Conservation (phyloP, 2,329 filamentous ascomycete species). For the Cryoendolithus antarcticus region DNA sequence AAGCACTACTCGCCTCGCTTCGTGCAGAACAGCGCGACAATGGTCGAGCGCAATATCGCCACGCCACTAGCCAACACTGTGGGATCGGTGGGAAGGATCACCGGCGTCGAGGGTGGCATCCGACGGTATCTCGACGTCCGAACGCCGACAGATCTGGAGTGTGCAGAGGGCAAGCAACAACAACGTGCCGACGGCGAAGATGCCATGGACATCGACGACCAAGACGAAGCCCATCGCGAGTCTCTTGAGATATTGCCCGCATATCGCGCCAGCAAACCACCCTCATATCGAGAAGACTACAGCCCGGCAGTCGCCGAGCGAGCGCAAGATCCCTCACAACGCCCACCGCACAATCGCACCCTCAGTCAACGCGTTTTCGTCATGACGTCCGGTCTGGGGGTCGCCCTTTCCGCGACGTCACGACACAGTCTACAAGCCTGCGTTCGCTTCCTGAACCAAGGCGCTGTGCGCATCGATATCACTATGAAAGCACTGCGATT, state of each 20-base stretch:
- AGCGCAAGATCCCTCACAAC: slow-evolving; percentile 11
- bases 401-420: slow-evolving; percentile 84
- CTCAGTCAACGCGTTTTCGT: slow-evolving; percentile 68
- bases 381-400: slow-evolving; percentile 78
- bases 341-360: slow-evolving; percentile 29
- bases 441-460: slow-evolving; percentile 64
- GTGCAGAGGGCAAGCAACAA: slow-evolving; percentile 17
- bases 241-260: slow-evolving; percentile 68
- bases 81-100: slow-evolving; percentile 68
- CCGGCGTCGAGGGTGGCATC: slow-evolving; percentile 76
- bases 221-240: slow-evolving; percentile 33
- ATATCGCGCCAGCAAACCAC: slow-evolving; percentile 58
- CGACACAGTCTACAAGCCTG: slow-evolving; percentile 76
- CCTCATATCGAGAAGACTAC: slow-evolving; percentile 22
- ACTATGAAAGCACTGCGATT: slow-evolving; percentile 62
- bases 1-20: slow-evolving; percentile 87
- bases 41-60: slow-evolving; percentile 75
- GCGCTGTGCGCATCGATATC: slow-evolving; percentile 67
- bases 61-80: slow-evolving; percentile 77
- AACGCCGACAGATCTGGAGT: slow-evolving; percentile 39
- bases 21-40: slow-evolving; percentile 74
- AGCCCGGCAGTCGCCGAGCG: slow-evolving; percentile 19
- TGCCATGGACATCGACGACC: slow-evolving; percentile 37
- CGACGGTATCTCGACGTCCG: slow-evolving; percentile 63
- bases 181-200: slow-evolving; percentile 25